Base-by-base conservation (phyloP, 371 early-diverging fungal genomes). In the Mucor sp. region DNA sequence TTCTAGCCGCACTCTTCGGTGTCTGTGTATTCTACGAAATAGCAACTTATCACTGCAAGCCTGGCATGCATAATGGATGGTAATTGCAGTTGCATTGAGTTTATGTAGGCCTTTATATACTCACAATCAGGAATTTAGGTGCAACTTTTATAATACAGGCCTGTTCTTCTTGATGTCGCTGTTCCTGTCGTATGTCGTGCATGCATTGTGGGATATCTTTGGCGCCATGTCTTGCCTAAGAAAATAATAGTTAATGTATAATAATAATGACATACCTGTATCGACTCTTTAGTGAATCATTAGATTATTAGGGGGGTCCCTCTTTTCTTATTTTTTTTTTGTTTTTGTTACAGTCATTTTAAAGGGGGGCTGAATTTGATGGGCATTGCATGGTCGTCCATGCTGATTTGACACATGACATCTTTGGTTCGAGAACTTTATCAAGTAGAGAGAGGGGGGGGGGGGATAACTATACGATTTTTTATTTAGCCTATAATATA, bases 121-220 rank as follows among this genome's bases (percentile, higher is more conserved):
- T 55, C 55, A 55, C 55, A 55, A 28, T 5, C 33, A 33, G 33
- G 39, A 6, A 48, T 43, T 50, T 63, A 78, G 78, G 74, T 78
- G 79, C 32, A 63, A 78, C 41, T 76, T 76, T 33, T 74, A 69
- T 44, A 78, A 78, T 30, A 78, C 79, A 5, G 79, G 79, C 15
- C 43, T 69, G 21, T 75, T 75, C 28, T 78, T 78, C 28, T 47
- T 62, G 1, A 66, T 73, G 57, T 71, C 69, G 4, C 35, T 78
- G 12, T 78, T 78, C 44, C n/a, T 65, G 4, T 67, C 73, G 0
- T 74, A 73, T 35, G 62, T 64, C 5, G 21, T 73, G 7, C 65
- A 66, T 39, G 41, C 76, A 23, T 39, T 70, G 12, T 75, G 78
- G 78, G 71, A 75, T 19, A 44, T 77, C 4, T 78, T 78, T 73